Conservation (phyloP, 129 eudicot genomes). For the Solidago caesia region DNA sequence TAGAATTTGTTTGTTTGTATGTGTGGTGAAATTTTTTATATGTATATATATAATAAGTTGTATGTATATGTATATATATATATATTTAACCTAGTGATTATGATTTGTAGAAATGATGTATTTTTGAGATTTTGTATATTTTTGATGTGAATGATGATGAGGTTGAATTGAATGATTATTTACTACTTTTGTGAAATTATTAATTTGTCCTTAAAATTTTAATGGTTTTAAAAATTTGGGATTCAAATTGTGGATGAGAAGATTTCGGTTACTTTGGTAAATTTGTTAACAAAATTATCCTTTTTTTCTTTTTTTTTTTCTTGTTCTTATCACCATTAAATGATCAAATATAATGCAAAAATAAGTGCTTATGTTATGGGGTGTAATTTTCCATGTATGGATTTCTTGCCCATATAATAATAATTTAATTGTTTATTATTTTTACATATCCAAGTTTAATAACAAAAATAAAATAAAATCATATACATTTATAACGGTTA, state of each 20-base stretch:
- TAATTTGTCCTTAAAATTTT: slow-evolving; percentile 21
- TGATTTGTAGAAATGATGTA: neutral
- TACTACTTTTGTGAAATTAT: slow-evolving; percentile 11
- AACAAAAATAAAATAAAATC: no score
- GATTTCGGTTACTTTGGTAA: slow-evolving; percentile 31
- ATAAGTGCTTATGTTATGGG: slow-evolving; percentile 30
- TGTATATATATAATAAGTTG: no score
- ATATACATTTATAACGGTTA: no score
- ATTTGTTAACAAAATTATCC: slow-evolving; percentile 23
- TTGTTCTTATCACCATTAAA: slow-evolving; percentile 38
- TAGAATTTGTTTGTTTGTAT: slow-evolving; percentile 5
- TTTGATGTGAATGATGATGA: slow-evolving; percentile 3
- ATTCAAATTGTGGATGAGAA: slow-evolving; percentile 7
- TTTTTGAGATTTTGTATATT: neutral
- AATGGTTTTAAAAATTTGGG: slow-evolving; percentile 23
- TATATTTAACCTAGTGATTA: neutral
- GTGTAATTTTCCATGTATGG: slow-evolving; percentile 25
- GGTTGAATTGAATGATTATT: slow-evolving; percentile 27
- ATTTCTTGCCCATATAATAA: neutral
- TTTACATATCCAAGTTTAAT: no score
- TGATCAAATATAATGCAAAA: slow-evolving; percentile 36
- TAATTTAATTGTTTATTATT: no score
- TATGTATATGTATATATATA: neutral
- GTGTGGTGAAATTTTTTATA: neutral
- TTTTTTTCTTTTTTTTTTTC: slow-evolving; percentile 21